phyloP scores from a whole-genome alignment of 768 basidiomycete genomes.

The Mycena leptocephala region DNA sequence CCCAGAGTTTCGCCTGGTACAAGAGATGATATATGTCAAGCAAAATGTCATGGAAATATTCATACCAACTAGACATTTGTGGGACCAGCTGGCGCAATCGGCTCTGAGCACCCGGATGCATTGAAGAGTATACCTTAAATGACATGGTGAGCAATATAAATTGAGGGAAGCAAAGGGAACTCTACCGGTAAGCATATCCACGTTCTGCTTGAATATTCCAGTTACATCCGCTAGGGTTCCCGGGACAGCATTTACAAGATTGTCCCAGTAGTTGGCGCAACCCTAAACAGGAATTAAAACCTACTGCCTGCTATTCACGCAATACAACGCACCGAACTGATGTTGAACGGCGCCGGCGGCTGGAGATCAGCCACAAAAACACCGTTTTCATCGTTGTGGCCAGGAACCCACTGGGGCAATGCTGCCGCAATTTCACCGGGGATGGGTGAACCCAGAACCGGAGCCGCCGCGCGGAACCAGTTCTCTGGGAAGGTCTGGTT shows the following conservation, averaged over 20 bases:
- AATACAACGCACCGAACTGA: background rate
- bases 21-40: background rate
- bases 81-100: background rate
- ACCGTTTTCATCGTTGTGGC: constrained; percentile 23
- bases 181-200: constrained; percentile 10
- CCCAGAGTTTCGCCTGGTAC: constrained; percentile 3
- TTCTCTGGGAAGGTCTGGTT: no score
- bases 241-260: background rate
- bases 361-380: constrained; percentile 14
- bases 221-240: no score
- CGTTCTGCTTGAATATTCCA: no score
- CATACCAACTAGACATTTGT: no score
- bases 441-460: background rate
- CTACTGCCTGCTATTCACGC: background rate
- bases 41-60: background rate
- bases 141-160: background rate
- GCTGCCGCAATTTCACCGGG: background rate
- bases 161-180: background rate
- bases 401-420: constrained; percentile 13
- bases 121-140: background rate
- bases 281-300: background rate
- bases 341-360: constrained; percentile 26
- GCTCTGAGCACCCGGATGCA: background rate
- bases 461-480: constrained; percentile 14
- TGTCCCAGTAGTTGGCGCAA: constrained; percentile 2